Evolutionary conservation across 306 rosid species (phyloP).

Genomic region (Castanopsis chinensis): DNA sequence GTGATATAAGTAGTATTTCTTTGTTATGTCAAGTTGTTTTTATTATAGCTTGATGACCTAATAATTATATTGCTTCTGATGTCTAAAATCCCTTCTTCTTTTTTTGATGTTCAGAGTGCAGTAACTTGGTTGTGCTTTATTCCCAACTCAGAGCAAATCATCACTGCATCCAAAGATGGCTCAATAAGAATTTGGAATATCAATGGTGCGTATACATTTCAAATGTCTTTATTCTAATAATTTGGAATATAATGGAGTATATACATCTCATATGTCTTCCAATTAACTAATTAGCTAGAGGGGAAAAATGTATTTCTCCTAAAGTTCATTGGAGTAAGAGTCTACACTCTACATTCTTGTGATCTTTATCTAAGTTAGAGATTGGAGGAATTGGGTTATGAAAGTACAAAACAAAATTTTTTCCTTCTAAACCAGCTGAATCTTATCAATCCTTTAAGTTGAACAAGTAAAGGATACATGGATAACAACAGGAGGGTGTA

Average conservation of each 20-base stretch:
- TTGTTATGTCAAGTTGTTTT: not conserved
- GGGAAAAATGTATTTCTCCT: constrained; percentile 1
- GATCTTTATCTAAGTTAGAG: not conserved
- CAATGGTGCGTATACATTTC: constrained; percentile 57
- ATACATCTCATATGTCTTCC: constrained; percentile 3
- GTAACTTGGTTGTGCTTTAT: constrained; percentile 97
- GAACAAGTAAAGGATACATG: not conserved
- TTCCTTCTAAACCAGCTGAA: not conserved
- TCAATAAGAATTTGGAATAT: constrained; percentile 94
- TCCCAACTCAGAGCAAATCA: constrained; percentile 81
- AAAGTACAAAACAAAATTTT: not conserved
- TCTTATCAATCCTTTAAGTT: not conserved
- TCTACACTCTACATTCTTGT: not conserved
- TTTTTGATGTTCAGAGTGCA: constrained; percentile 67
- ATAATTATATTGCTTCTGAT: not conserved
- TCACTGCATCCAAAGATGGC: constrained; percentile 96
- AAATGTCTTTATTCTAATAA: constrained; percentile 34
- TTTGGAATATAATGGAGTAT: constrained; percentile 96
- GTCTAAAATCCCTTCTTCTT: not conserved
- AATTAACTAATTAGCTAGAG: too few species aligned
- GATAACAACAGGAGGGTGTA: not conserved
- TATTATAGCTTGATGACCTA: not conserved
- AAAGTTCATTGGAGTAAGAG: not conserved
- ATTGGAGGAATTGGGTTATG: not conserved
- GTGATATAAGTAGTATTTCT: not conserved